A percentile compares a stretch with the other conserved stretches of the same genome.
Conservation (phyloP, 345 rosid species). For the Odontarrhena argentea region DNA sequence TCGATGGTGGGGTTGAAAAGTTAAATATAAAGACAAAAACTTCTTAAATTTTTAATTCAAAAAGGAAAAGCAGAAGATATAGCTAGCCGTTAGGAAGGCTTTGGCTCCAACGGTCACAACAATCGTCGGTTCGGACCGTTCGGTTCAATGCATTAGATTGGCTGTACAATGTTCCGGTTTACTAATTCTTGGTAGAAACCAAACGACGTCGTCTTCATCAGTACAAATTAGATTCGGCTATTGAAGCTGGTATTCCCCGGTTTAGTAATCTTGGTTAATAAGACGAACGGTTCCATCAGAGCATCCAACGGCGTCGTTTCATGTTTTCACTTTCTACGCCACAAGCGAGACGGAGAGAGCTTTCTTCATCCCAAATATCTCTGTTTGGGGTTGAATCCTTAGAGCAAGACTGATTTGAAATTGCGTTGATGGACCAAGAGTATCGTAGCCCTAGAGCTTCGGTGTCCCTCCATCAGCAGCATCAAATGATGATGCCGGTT, state of each 20-base stretch:
- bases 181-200: not conserved
- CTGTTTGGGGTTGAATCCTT: constrained; percentile 14
- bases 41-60: not conserved
- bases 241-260: not conserved
- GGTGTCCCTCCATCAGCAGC: constrained; percentile 44
- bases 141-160: constrained; percentile 3
- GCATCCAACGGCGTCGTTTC: not conserved
- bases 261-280: too few species aligned
- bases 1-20: constrained; percentile 20
- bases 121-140: constrained; percentile 22
- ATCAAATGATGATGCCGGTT: constrained; percentile 43
- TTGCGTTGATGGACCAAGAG: constrained; percentile 29
- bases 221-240: too few species aligned
- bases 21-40: constrained; percentile 18
- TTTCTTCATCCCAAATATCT: constrained; percentile 8
- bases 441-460: constrained; percentile 36
- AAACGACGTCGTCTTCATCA: not conserved
- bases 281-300: too few species aligned
- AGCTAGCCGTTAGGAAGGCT: constrained; percentile 36
- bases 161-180: not conserved
- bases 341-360: constrained; percentile 18
- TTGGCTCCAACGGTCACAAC: constrained; percentile 40
- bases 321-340: constrained; percentile 2
- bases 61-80: constrained; percentile 6
- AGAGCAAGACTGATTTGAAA: constrained; percentile 8